phyloP scores from a whole-genome alignment of 1,284 basidiomycete genomes.

The Vanrija sp. region DNA sequence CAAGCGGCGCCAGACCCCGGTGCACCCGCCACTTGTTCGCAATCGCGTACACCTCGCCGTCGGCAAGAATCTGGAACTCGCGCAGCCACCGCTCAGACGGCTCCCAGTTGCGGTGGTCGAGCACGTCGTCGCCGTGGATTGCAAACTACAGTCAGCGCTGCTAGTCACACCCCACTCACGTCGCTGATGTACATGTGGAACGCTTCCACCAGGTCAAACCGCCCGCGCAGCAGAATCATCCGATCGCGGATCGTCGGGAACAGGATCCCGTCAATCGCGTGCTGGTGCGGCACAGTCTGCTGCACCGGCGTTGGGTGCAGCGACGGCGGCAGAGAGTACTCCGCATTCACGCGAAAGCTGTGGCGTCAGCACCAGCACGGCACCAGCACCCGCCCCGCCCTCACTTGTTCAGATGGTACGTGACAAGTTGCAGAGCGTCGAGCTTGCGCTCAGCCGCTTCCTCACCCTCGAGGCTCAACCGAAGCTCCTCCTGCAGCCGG shows the following conservation, averaged over 20 bases:
- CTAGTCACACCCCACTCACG: slow-evolving; percentile 19
- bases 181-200: slow-evolving; percentile 35
- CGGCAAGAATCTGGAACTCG: slow-evolving; percentile 57
- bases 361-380: slow-evolving; percentile 6
- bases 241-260: slow-evolving; percentile 82
- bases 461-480: slow-evolving; percentile 26
- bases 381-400: slow-evolving; percentile 44
- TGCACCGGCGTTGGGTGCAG: slow-evolving; percentile 79
- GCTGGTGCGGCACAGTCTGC: slow-evolving; percentile 81
- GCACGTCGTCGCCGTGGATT: slow-evolving; percentile 81
- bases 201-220: slow-evolving; percentile 37
- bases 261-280: slow-evolving; percentile 79
- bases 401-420: slow-evolving; percentile 78
- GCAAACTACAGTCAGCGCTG: slow-evolving; percentile 55
- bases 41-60: slow-evolving; percentile 42
- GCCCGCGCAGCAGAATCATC: slow-evolving; percentile 72
- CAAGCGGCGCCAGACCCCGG: slow-evolving; percentile 27
- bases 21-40: slow-evolving; percentile 41
- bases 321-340: slow-evolving; percentile 81
- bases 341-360: slow-evolving; percentile 52
- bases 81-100: slow-evolving; percentile 74
- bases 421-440: slow-evolving; percentile 47
- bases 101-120: slow-evolving; percentile 84
- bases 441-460: slow-evolving; percentile 28
- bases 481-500: slow-evolving; percentile 29